Percentiles rank a stretch among this genome's conserved stretches.
Evolutionary conservation across 305 asterid species (phyloP).

Genomic region (Fraxinus floribunda): DNA sequence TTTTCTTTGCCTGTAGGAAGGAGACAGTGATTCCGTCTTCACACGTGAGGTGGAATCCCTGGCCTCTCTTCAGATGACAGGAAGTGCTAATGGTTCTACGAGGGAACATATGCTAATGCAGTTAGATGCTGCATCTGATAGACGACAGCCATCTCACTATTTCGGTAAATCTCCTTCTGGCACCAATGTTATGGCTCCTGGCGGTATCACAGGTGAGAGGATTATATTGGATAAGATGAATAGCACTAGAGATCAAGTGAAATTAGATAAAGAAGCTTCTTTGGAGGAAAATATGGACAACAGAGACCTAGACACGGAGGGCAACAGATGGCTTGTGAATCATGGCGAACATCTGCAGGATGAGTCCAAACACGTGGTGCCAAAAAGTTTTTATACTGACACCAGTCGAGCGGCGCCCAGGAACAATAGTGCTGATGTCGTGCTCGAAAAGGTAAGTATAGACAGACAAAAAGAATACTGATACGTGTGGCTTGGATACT

Average conservation of each 20-base stretch:
- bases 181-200: constrained; percentile 24
- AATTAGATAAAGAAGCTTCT: constrained; percentile 29
- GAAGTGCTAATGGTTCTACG: constrained; percentile 24
- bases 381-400: constrained; percentile 30
- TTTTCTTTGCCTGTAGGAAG: constrained; percentile 43
- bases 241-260: constrained; percentile 30
- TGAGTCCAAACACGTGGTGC: constrained; percentile 19
- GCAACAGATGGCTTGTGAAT: constrained; percentile 33
- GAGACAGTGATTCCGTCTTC: constrained; percentile 29
- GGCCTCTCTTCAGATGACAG: constrained; percentile 26
- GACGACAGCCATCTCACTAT: constrained; percentile 31
- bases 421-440: constrained; percentile 26
- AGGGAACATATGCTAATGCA: constrained; percentile 34
- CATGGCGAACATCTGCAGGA: constrained; percentile 22
- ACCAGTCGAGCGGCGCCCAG: constrained; percentile 26
- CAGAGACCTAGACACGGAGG: constrained; percentile 39
- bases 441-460: constrained; percentile 38
- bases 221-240: constrained; percentile 27
- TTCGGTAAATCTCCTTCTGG: constrained; percentile 27
- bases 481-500: constrained; percentile 26
- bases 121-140: constrained; percentile 32
- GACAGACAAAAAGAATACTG: constrained; percentile 26
- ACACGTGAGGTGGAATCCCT: constrained; percentile 24
- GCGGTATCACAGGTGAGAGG: constrained; percentile 33
- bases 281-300: constrained; percentile 23